These are phyloP conservation scores for Xylaria sp. DNA, from an alignment of 2,329 filamentous ascomycete genomes.

Conservation along the genomic window DNA sequence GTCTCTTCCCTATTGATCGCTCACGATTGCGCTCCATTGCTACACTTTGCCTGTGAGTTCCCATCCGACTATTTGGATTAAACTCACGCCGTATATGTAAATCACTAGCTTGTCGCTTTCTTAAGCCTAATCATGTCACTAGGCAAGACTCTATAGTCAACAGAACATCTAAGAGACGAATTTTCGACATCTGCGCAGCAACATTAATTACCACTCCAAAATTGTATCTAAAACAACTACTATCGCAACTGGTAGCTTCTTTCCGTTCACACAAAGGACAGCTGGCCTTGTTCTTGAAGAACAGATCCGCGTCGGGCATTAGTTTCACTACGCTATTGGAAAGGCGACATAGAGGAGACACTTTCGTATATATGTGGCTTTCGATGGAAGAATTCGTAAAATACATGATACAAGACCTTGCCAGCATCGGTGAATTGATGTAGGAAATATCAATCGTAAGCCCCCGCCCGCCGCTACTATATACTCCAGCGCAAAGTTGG, in stretches of 20 bases:
- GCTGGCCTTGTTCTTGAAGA: neutral
- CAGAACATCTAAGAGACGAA: too few relatives aligned
- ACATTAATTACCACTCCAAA: neutral
- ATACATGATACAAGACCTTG: neutral
- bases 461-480: neutral
- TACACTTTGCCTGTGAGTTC: too few relatives aligned
- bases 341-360: neutral
- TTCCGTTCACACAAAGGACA: neutral
- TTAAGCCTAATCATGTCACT: too few relatives aligned
- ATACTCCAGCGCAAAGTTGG: neutral
- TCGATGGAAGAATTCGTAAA: constrained; percentile 9
- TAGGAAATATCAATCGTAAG: neutral
- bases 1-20: too few relatives aligned
- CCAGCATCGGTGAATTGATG: neutral
- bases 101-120: too few relatives aligned
- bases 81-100: too few relatives aligned
- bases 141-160: too few relatives aligned
- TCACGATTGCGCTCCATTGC: too few relatives aligned
- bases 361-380: constrained; percentile 1
- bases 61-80: too few relatives aligned
- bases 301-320: neutral
- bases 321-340: neutral
- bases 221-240: neutral
- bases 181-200: too few relatives aligned
- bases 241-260: neutral